A percentile compares a stretch with the other conserved stretches of the same genome.
Evolutionary conservation across 805 yeast genomes (phyloP).

Genomic region (Candida silvicultrix): DNA sequence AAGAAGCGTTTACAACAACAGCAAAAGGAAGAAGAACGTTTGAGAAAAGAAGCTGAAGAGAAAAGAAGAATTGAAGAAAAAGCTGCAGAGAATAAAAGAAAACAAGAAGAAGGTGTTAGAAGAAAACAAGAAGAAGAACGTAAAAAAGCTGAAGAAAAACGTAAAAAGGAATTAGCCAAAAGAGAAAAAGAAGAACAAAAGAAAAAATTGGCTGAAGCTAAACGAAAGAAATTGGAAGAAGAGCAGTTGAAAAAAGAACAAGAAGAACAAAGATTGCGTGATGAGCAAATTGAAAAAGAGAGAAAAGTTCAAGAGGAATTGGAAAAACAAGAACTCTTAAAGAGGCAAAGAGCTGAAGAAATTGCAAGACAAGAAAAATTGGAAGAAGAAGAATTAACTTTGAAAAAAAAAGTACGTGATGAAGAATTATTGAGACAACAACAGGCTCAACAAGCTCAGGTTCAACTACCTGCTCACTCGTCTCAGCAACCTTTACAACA

Average conservation of each 20-base stretch:
- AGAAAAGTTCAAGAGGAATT: slow-evolving; percentile 13
- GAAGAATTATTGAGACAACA: not conserved
- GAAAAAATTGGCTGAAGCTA: slow-evolving; percentile 26
- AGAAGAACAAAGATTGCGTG: slow-evolving; percentile 7
- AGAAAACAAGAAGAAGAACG: slow-evolving; percentile 31
- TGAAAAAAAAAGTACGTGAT: slow-evolving; percentile 1
- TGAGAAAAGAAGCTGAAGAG: slow-evolving; percentile 35
- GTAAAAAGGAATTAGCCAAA: slow-evolving; percentile 15
- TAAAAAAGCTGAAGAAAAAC: slow-evolving; percentile 30
- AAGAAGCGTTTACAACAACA: slow-evolving; percentile 56
- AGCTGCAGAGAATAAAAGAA: slow-evolving; percentile 32
- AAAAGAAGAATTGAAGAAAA: slow-evolving; percentile 30
- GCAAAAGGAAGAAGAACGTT: slow-evolving; percentile 47
- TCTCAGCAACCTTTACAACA: slow-evolving; percentile 1
- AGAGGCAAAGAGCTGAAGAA: slow-evolving; percentile 1
- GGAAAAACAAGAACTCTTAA: slow-evolving; percentile 17
- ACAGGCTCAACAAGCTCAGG: not conserved
- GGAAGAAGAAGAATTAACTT: slow-evolving; percentile 3
- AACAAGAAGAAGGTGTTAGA: slow-evolving; percentile 35
- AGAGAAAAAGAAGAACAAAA: slow-evolving; percentile 19
- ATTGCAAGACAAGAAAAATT: not conserved
- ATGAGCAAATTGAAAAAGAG: slow-evolving; percentile 11
- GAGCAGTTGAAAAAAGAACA: slow-evolving; percentile 12
- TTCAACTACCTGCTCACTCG: slow-evolving; percentile 1
- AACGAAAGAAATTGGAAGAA: slow-evolving; percentile 25